Percentiles rank a stretch among this genome's conserved stretches.
Evolutionary conservation across 179 eudicot species (phyloP).

Genomic region (Pouteria campechiana): DNA sequence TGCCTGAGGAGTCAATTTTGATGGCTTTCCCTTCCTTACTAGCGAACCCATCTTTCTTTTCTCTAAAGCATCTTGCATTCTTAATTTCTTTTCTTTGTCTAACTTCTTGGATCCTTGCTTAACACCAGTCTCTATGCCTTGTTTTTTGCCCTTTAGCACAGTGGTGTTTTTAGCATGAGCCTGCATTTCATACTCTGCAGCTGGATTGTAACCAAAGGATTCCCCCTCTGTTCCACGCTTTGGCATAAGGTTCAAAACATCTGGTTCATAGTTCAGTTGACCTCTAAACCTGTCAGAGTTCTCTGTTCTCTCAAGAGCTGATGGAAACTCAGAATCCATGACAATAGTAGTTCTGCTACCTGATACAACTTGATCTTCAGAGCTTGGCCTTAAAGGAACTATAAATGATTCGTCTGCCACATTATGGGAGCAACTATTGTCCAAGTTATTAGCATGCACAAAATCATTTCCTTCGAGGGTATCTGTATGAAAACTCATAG

Average conservation of each 20-base stretch:
- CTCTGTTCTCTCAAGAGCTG: constrained; percentile 23
- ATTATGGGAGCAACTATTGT: constrained; percentile 16
- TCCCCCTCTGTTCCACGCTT: constrained; percentile 41
- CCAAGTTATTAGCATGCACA: constrained; percentile 21
- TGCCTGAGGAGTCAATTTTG: constrained; percentile 60
- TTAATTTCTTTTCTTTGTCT: constrained; percentile 42
- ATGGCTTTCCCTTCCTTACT: constrained; percentile 48
- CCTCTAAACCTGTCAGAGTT: constrained; percentile 14
- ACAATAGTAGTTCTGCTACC: constrained; percentile 35
- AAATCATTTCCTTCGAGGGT: constrained; percentile 37
- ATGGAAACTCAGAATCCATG: constrained; percentile 53
- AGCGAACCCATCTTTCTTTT: constrained; percentile 40
- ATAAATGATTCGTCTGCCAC: constrained; percentile 63
- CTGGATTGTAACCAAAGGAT: constrained; percentile 39
- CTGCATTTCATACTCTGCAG: constrained; percentile 65
- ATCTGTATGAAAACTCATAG: constrained; percentile 29
- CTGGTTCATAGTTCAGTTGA: constrained; percentile 43
- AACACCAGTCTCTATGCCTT: constrained; percentile 20
- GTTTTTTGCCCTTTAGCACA: constrained; percentile 15
- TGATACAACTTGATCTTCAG: constrained; percentile 42
- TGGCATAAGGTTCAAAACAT: constrained; percentile 73
- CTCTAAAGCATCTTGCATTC: constrained; percentile 15
- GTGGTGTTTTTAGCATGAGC: constrained; percentile 22
- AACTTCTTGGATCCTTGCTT: constrained; percentile 41
- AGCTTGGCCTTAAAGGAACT: constrained; percentile 48